A percentile compares a stretch with the other conserved stretches of the same genome.
Conservation (phyloP, 257 asterid species). For the Solanum bulbocastanum region DNA sequence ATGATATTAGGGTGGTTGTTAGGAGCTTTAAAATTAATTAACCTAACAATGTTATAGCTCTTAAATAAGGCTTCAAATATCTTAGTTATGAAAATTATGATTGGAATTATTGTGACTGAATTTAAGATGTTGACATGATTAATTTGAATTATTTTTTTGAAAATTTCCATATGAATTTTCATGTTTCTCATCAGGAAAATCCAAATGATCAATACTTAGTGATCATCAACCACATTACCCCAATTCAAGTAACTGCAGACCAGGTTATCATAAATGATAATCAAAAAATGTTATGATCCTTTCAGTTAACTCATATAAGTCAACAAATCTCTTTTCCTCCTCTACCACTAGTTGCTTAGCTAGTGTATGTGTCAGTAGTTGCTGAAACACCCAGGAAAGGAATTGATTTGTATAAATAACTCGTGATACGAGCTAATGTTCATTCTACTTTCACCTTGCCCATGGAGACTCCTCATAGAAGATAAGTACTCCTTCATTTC, state of each 20-base stretch:
- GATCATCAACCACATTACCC: not conserved
- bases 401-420: not conserved
- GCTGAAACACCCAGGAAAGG: not conserved
- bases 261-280: not conserved
- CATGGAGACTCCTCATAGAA: constrained; percentile 24
- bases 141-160: not conserved
- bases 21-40: not conserved
- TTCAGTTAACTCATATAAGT: not conserved
- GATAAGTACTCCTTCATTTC: constrained; percentile 8
- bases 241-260: not conserved
- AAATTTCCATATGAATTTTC: no score
- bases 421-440: not conserved
- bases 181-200: not conserved
- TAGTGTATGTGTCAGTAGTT: not conserved
- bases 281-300: not conserved
- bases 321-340: not conserved
- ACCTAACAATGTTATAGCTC: not conserved
- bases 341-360: not conserved
- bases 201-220: not conserved
- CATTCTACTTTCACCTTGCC: constrained; percentile 16
- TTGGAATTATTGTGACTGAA: not conserved
- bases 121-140: not conserved
- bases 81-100: not conserved
- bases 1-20: not conserved
- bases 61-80: not conserved